Evolutionary conservation across 371 early-diverging fungal species (phyloP), one percentile per base, ranked within the genome.

Genomic region (Rhizomucor miehei): DNA sequence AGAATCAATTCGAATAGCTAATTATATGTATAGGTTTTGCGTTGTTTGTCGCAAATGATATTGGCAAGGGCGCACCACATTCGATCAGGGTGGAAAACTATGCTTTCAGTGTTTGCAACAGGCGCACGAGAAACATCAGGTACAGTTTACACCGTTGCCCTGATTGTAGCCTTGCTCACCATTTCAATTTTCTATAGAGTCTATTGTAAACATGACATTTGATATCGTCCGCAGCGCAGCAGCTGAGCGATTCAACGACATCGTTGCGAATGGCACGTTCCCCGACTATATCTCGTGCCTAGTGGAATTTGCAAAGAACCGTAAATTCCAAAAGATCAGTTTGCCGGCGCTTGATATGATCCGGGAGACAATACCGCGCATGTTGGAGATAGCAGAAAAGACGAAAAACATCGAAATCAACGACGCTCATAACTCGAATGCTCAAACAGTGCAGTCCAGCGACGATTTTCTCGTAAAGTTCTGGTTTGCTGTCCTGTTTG

Each of bases 71-170:
- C 82, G 34, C 70, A 81, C 69, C 78, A 93, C 67, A 82, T 91
- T 60, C 75, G 90, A 69, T 89, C 89, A 17, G 97, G 95, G 2
- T 95, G 95, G 95, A 92, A 90, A 66, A 87, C 94, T 0, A 84
- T 95, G 73, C 75, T 92, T 39, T 81, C 85, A n/a, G 92, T 89
- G 0, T 86, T 92, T 60, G 77, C 86, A 1, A 81, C 79, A 9
- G 92, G 93, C 21, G 90, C 92, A 0, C 72, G 84, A 41, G 95
- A 94, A 53, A 55, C 78, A 11, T 77, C 87, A 36, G 89, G 68
- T 66, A 56, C 40, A 37, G 2, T 51, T 43, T 38, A 46, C 24
- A 16, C 10, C 19, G 14, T 2, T 20, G 17, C 17, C 20, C 38
- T 44, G 10, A 46, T 54, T 54, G 12, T 29, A 20, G 10, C 13